These are phyloP conservation scores for Xanthoconium stramineum DNA, from an alignment of 768 basidiomycete genomes.

Conservation along the genomic window DNA sequence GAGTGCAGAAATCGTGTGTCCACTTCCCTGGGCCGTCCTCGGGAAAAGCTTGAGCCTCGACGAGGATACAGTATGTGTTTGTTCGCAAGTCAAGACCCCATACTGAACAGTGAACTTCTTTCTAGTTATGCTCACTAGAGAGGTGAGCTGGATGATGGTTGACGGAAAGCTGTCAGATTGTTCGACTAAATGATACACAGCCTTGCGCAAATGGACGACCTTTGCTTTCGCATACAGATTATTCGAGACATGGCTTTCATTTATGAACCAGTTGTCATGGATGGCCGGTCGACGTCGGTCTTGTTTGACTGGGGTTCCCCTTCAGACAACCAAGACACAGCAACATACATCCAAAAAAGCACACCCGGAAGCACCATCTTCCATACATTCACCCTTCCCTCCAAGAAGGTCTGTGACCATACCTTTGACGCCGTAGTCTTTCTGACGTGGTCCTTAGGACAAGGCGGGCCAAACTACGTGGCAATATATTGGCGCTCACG, in stretches of 20 bases:
- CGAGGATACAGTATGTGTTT: slow-evolving; percentile 39
- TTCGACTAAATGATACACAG: slow-evolving; percentile 20
- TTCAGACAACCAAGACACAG: slow-evolving; percentile 32
- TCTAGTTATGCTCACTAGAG: slow-evolving; percentile 28
- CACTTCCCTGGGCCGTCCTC: slow-evolving; percentile 29
- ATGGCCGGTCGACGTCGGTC: slow-evolving; percentile 41
- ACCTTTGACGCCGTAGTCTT: neutral
- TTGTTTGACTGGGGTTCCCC: slow-evolving; percentile 52
- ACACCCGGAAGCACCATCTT: slow-evolving; percentile 29
- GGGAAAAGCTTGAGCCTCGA: slow-evolving; percentile 31
- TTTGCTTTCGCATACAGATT: slow-evolving; percentile 44
- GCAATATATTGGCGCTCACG: slow-evolving; percentile 51
- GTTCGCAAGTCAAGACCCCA: neutral
- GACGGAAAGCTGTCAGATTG: neutral
- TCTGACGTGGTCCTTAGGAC: slow-evolving; percentile 29
- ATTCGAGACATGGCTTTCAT: slow-evolving; percentile 43
- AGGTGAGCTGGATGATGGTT: slow-evolving; percentile 16
- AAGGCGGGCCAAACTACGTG: slow-evolving; percentile 28
- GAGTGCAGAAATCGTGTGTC: slow-evolving; percentile 30
- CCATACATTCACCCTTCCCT: slow-evolving; percentile 51
- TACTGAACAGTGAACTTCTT: neutral
- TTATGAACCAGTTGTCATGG: slow-evolving; percentile 54
- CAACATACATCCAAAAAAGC: slow-evolving; percentile 31
- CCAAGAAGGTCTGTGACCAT: slow-evolving; percentile 37
- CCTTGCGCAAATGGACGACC: slow-evolving; percentile 34